Evolutionary conservation across 352 stramenopile genomes (phyloP).

Genomic region (Salisapilia sapeloensis): DNA sequence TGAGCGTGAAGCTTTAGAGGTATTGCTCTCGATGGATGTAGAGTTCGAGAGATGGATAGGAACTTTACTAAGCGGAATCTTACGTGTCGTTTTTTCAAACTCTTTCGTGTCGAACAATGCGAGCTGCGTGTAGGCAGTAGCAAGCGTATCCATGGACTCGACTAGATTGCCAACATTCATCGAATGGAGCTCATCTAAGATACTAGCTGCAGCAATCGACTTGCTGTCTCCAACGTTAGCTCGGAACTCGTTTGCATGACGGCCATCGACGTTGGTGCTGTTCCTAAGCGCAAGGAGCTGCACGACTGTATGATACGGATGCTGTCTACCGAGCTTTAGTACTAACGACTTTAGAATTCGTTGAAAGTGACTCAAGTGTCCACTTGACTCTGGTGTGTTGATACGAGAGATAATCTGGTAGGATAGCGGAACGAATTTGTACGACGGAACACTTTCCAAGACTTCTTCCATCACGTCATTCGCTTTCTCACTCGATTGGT

Average conservation of each 20-base stretch:
- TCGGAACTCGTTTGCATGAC: constrained; percentile 56
- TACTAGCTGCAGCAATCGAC: constrained; percentile 35
- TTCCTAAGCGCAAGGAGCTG: constrained; percentile 93
- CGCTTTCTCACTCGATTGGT: constrained; percentile 51
- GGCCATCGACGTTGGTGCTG: constrained; percentile 77
- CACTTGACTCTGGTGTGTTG: constrained; percentile 22
- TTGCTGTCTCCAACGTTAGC: constrained; percentile 70
- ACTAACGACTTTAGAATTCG: constrained; percentile 78
- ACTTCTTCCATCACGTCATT: constrained; percentile 77
- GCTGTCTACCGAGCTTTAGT: constrained; percentile 84
- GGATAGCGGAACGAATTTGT: constrained; percentile 92
- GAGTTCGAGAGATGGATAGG: constrained; percentile 9
- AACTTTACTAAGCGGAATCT: constrained; percentile 50
- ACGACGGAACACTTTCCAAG: constrained; percentile 79
- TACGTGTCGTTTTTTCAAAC: constrained; percentile 53
- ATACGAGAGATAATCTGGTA: constrained; percentile 97
- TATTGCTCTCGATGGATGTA: too few relatives aligned
- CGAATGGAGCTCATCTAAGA: constrained; percentile 36
- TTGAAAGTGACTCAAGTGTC: too few relatives aligned
- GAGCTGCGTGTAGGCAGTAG: constrained; percentile 61
- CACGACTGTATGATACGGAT: constrained; percentile 93
- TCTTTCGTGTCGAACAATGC: constrained; percentile 65
- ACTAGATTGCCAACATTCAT: constrained; percentile 36
- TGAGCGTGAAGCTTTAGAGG: too few relatives aligned
- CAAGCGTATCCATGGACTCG: constrained; percentile 56